Conservation (phyloP, 2,329 filamentous ascomycete species). For the Sphaerostilbella broomeana region DNA sequence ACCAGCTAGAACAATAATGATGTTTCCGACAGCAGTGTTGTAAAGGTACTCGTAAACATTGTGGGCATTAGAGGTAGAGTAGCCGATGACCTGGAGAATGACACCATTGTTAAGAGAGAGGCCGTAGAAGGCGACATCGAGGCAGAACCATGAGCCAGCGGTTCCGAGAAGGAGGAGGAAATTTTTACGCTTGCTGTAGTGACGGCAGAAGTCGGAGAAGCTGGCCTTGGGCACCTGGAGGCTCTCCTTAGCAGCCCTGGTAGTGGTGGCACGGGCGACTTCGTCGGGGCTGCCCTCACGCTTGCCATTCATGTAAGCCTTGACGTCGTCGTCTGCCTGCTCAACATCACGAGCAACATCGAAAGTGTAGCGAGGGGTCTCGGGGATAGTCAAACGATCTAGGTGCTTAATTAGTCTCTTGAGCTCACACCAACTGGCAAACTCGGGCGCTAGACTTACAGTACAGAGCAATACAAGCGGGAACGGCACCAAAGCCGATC, state of each 20-base stretch:
- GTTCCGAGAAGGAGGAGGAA: slow-evolving; percentile 69
- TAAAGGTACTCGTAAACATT: slow-evolving; percentile 64
- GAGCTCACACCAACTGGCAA: no score
- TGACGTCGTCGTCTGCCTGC: slow-evolving; percentile 65
- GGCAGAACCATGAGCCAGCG: slow-evolving; percentile 77
- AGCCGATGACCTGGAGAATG: slow-evolving; percentile 67
- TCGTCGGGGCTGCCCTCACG: slow-evolving; percentile 59
- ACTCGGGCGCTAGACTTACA: slow-evolving; percentile 31
- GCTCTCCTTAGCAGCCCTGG: slow-evolving; percentile 45
- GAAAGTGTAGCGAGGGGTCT: slow-evolving; percentile 84
- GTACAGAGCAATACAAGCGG: slow-evolving; percentile 75
- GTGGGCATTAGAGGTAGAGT: slow-evolving; percentile 39
- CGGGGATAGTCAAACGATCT: slow-evolving; percentile 70
- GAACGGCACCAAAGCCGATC: slow-evolving; percentile 75
- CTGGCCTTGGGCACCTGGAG: slow-evolving; percentile 64
- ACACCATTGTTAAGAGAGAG: slow-evolving; percentile 70
- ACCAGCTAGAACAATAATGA: slow-evolving; percentile 71
- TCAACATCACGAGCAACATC: slow-evolving; percentile 70
- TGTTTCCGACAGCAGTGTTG: slow-evolving; percentile 70
- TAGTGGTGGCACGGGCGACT: slow-evolving; percentile 52
- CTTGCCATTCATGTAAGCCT: slow-evolving; percentile 65
- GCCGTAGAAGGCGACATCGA: slow-evolving; percentile 56
- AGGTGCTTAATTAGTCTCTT: neutral
- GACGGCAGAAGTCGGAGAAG: slow-evolving; percentile 61
- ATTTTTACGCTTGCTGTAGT: slow-evolving; percentile 68